Base-by-base conservation (phyloP, 2,329 filamentous ascomycete genomes). In the Clonostachys solani region DNA sequence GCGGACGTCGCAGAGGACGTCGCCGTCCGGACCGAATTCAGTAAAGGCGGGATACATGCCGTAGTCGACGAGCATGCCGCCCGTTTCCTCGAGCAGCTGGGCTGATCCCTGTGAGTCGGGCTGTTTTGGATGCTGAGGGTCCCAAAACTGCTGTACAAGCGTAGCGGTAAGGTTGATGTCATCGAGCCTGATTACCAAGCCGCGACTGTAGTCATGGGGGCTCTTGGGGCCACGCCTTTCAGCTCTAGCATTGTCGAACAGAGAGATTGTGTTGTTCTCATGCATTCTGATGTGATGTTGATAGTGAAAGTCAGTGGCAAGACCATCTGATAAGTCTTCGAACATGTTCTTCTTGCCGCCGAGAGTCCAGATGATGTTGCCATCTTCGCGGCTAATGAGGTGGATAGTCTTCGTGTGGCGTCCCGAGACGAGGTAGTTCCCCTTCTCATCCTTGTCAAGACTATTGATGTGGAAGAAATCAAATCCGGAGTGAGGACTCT, bases 391-490 rank as follows among this genome's bases (percentile, higher is more conserved):
- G 48, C 73, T 70, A 53, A 83, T 69, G 44, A 69, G 71, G 33
- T 65, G 64, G 12, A 81, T 61, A 16, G 70, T 66, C 54, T 69
- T 69, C 44, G 70, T 66, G 54, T 79, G 69, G 2, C 77, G 71
- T 1, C 72, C 67, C 0, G 77, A 81, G n/a, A 83, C 65, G 12
- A 82, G 57, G 48, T 77, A 83, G 53, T 81, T 73, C 5, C 75
- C 75, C 0, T 66, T 53, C 0, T 59, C 53, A 45, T 73, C 71
- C 55, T 80, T 78, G 53, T 78, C 72, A 29, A 81, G 62, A 35
- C 74, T 75, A 60, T 81, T 79, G 60, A 81, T 72, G 57, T 80
- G 77, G 56, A 80, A 80, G 50, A 71, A 80, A 56, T 82, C 77
- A 61, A 75, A 81, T 23, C 50, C 56, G 5, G 60, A 59, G 17